Evolutionary conservation across 176 grass and related monocot genomes (phyloP).

Genomic region (Carex littledalei): DNA sequence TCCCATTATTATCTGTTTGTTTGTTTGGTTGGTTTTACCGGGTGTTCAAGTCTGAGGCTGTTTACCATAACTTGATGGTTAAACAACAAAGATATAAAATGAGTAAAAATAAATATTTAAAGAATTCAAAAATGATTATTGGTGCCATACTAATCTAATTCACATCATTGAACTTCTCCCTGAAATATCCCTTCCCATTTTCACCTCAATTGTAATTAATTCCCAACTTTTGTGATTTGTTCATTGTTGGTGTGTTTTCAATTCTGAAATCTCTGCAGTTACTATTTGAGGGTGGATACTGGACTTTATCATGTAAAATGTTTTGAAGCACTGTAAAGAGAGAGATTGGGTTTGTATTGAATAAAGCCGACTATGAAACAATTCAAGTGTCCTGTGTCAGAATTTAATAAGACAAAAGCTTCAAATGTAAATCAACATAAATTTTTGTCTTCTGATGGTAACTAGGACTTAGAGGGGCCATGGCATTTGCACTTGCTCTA

Average conservation of each 20-base stretch:
- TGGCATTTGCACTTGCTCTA: conserved; percentile 99
- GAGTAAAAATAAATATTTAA: not conserved
- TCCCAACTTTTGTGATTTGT: not conserved
- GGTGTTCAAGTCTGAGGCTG: not conserved
- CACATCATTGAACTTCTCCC: not conserved
- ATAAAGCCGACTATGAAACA: not conserved
- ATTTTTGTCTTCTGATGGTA: conserved; percentile 24
- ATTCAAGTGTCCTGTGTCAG: no score
- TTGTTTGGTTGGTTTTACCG: not conserved
- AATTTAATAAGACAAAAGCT: not conserved
- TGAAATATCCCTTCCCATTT: not conserved
- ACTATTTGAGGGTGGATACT: not conserved
- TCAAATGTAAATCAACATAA: not conserved
- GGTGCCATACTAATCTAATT: not conserved
- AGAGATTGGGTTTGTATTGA: not conserved
- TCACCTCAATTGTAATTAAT: not conserved
- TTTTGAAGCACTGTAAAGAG: not conserved
- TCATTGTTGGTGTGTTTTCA: not conserved
- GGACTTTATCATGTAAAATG: not conserved
- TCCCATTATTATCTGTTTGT: not conserved
- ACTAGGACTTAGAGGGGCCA: conserved; percentile 92
- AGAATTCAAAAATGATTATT: not conserved
- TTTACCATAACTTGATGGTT: conserved; percentile 1
- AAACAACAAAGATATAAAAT: not conserved
- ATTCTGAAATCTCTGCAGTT: not conserved